Percentiles rank a stretch among this genome's conserved stretches.
phyloP scores from a whole-genome alignment of 2,329 filamentous ascomycete species.

The Botrytis sinoallii region DNA sequence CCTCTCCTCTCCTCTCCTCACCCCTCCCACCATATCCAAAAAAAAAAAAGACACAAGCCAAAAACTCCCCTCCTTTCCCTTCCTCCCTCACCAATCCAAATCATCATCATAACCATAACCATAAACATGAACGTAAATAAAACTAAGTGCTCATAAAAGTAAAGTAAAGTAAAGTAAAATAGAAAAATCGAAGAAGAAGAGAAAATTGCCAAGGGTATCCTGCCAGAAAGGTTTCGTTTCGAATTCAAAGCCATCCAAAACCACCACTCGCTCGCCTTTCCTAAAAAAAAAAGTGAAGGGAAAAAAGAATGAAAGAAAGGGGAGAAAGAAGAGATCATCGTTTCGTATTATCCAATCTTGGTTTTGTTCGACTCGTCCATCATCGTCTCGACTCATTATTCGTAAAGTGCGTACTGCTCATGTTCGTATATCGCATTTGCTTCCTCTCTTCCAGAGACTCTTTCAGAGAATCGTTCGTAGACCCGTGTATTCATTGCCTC shows the following conservation, averaged over 20 bases:
- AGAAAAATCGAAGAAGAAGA: not conserved
- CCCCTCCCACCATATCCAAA: not conserved
- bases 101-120: conserved; percentile 1
- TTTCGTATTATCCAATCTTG: not conserved
- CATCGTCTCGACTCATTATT: conserved; percentile 10
- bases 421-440: not conserved
- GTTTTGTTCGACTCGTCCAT: not conserved
- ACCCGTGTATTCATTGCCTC: not conserved
- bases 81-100: not conserved
- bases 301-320: not conserved
- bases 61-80: not conserved
- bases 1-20: not conserved
- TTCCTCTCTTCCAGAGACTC: not conserved
- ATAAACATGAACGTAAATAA: not conserved
- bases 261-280: not conserved
- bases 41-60: not conserved
- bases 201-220: conserved; percentile 9
- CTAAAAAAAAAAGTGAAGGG: not conserved
- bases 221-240: conserved; percentile 6
- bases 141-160: not conserved
- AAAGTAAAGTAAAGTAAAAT: not conserved
- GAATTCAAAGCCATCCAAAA: not conserved
- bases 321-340: not conserved
- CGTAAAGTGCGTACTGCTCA: conserved; percentile 7
- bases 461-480: not conserved